Percentiles rank a stretch among this genome's conserved stretches.
phyloP scores from a whole-genome alignment of 23 red algal species.

The Gracilariopsis chorda region DNA sequence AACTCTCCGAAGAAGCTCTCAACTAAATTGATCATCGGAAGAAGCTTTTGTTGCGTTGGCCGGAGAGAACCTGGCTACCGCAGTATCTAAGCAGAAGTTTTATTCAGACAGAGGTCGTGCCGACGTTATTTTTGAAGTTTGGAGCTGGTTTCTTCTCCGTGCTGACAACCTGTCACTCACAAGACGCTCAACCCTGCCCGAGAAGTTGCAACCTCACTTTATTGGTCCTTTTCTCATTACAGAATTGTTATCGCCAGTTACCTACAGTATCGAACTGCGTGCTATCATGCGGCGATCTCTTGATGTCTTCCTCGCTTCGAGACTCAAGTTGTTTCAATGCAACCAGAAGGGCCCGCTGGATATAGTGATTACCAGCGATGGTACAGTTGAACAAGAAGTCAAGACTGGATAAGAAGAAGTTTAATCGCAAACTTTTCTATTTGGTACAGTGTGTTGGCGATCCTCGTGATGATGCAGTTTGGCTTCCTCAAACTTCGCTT shows the following conservation, averaged over 20 bases:
- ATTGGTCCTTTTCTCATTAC: background rate
- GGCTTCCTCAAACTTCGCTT: background rate
- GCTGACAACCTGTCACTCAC: background rate
- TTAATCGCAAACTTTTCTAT: background rate
- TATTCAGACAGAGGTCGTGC: background rate
- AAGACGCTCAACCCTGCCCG: background rate
- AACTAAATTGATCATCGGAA: background rate
- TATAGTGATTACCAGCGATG: background rate
- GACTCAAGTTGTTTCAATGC: background rate
- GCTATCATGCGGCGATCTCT: background rate
- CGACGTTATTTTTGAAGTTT: background rate
- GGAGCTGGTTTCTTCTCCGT: background rate
- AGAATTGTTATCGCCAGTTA: background rate
- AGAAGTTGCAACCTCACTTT: background rate
- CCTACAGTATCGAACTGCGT: background rate
- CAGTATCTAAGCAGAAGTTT: background rate
- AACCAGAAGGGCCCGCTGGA: background rate
- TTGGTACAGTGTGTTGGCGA: background rate
- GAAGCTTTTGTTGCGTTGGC: background rate
- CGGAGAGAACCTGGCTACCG: background rate
- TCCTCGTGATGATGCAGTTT: background rate
- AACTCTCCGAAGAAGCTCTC: background rate
- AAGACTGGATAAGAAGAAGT: background rate
- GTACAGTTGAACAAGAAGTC: background rate
- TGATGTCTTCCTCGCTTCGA: background rate